Base-by-base conservation (phyloP, 192 early-diverging fungal species). In the Gryganskiella cystojenkinii region DNA sequence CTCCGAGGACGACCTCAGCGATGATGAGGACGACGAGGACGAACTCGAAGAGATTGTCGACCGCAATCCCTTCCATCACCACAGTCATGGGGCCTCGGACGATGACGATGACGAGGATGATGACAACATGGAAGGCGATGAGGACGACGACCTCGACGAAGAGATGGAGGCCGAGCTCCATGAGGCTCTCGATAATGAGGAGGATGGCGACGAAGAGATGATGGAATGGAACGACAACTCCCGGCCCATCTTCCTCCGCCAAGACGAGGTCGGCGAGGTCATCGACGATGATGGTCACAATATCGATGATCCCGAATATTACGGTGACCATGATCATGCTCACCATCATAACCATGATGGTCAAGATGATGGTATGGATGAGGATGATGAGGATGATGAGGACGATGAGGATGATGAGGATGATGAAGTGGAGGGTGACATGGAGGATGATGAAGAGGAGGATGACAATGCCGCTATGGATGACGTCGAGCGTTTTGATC, bases 1-100 rank as follows among this genome's bases (percentile, higher is more conserved):
- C n/a, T 85, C 82, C 56, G 80, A 85, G 58, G 84, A 82, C 25
- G 85, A 82, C 14, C 80, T 82, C 15, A 80, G 57, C 2, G 87
- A 81, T 6, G 87, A 88, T 2, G 85, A 85, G 33, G 90, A 87
- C 28, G 85, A 86, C 17, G 86, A 90, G 46, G 88, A 86, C 35
- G 87, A 83, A 28, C 84, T 88, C 20, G 92, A 91, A 14, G 86
- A 88, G 14, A 68, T 71, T 8, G 80, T 82, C 2, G 79, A 82
- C 34, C 82, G 70, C 19, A 85, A 86, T 15, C 83, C 80, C 17
- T 79, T 79, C 55, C 63, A 82, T 30, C 72, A 74, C 33, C 74
- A 76, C 27, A 64, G 81, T 33, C 69, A 82, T 35, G 79, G 74
- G 53, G 78, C 83, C 61, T 81, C 82, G 33, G 87, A 90, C 51